Evolutionary conservation across 1,284 basidiomycete genomes (phyloP), one percentile per base, ranked within the genome.

Genomic region (Phylloporus sp.): DNA sequence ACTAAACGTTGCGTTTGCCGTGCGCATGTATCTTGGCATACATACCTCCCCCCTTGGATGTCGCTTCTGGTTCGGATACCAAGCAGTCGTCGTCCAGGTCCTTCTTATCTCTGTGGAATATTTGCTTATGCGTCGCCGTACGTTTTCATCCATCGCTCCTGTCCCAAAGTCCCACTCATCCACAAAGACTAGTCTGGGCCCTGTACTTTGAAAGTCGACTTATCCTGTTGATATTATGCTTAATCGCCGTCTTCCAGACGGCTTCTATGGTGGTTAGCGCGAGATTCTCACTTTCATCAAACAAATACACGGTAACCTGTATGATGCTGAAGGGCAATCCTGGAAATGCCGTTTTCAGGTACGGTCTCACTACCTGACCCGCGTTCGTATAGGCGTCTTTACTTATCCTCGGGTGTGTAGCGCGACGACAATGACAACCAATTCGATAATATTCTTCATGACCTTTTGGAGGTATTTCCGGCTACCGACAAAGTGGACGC

Each of bases 261-360:
- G 62, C 26, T 17, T 73, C 70, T 15, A 72, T 72, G 70, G 29
- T 10, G 2, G 52, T 72, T 28, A 72, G 70, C 40, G 66, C 63
- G 0, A 44, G 32, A 15, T 28, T 72, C 7, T 46, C 66, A 2
- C 34, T 68, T 15, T 63, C 68, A 7, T 57, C 54, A 15, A 62
- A 60, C 31, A 49, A 52, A 15, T 54, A 70, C 39, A 70, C 66
- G 13, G 39, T 37, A 3, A 73, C 70, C 8, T 72, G 70, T 40
- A 10, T 72, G 28, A 40, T 72, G 26, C 4, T 62, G 42, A 64
- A 31, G 50, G 47, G 50, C n/a, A 69, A 67, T n/a, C 59, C 61
- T 6, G 63, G 62, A 31, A 66, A 56, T 26, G 66, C 61, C 0
- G 66, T 68, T 65, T 73, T 71, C 62, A 63, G 64, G 71, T 71